Percentiles rank a stretch among this genome's conserved stretches.
Conservation (phyloP, 2,329 filamentous ascomycete species). For the Exophiala xenobiotica region DNA sequence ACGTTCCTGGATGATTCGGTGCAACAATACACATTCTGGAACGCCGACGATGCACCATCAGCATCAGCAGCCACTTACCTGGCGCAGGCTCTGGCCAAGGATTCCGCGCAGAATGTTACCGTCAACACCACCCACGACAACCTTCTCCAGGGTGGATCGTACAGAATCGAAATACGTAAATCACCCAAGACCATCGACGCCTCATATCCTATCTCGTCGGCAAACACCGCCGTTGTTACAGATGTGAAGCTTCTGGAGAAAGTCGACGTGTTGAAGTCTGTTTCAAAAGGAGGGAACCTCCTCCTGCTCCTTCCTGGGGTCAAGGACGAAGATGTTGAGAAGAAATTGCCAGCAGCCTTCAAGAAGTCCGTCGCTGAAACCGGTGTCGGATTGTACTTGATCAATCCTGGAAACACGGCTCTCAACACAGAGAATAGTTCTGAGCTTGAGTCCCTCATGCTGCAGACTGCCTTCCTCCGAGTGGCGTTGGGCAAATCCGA, state of each 20-base stretch:
- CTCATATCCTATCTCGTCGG: conserved; percentile 75
- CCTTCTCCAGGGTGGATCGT: conserved; percentile 68
- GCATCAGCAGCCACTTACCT: conserved; percentile 63
- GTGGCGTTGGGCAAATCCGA: conserved; percentile 68
- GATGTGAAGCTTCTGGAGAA: conserved; percentile 77
- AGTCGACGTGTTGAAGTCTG: conserved; percentile 68
- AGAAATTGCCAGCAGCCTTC: conserved; percentile 69
- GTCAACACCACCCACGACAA: conserved; percentile 62
- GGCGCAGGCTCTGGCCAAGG: conserved; percentile 59
- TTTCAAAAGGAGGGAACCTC: conserved; percentile 70
- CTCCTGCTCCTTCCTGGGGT: conserved; percentile 74
- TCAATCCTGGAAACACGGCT: conserved; percentile 69
- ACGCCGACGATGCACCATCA: conserved; percentile 72
- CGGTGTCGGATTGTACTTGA: conserved; percentile 67
- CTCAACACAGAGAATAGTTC: conserved; percentile 67
- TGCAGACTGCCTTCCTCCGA: conserved; percentile 81
- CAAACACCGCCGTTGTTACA: conserved; percentile 76
- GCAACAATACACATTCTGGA: conserved; percentile 92
- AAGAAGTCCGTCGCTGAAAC: conserved; percentile 71
- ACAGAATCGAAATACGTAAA: conserved; percentile 81
- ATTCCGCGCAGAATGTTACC: conserved; percentile 62
- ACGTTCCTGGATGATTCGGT: conserved; percentile 53
- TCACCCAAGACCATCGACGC: conserved; percentile 81
- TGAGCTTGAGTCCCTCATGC: conserved; percentile 62
- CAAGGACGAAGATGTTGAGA: conserved; percentile 87